Base-by-base conservation (phyloP, 139 green algal genomes). In the Micractinium conductrix region DNA sequence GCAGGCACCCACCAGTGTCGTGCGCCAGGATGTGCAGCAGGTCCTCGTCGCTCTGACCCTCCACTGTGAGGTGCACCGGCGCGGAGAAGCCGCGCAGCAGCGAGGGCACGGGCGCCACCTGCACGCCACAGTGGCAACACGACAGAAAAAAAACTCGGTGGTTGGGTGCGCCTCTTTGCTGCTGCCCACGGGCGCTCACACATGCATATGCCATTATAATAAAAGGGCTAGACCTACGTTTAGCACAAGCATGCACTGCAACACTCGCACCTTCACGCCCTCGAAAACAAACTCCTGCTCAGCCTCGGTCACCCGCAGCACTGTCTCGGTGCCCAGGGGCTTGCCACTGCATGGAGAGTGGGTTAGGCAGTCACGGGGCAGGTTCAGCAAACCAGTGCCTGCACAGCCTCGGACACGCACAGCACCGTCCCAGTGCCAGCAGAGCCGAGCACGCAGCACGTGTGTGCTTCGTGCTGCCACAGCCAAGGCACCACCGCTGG, bases 61-160 rank as follows among this genome's bases (percentile, higher is more conserved):
- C 89, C 58, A 97, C 87, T 70, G 88, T 87, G 81, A 98, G 78
- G 85, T 94, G 95, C 50, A 99, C 96, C 42, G 97, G 97, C 16
- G 97, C 97, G 45, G 90, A 96, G 91, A 99, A 99, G 89, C 89
- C 91, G 26, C 97, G 93, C 85, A 99, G 94, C 89, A 99, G 88
- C 8, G 91, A 97, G 63, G 95, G 94, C 81, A 98, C 94, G 26
- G 95, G 94, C 74, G 87, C 73, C 26, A 79, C 80, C 43, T 84
- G 62, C 40, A 97, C 87, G 19, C 88, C 88, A n/a, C n/a, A n/a
- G n/a, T n/a, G n/a, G n/a, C n/a, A n/a, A n/a, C n/a, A n/a, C n/a
- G n/a, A n/a, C n/a, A n/a, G n/a, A n/a, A n/a, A n/a, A n/a, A n/a
- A n/a, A n/a, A n/a, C n/a, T n/a, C n/a, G n/a, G n/a, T n/a, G n/a